Evolutionary conservation across 2,329 filamentous ascomycete genomes (phyloP), one percentile per base, ranked within the genome.

Genomic region (Hypoxylon sp.): DNA sequence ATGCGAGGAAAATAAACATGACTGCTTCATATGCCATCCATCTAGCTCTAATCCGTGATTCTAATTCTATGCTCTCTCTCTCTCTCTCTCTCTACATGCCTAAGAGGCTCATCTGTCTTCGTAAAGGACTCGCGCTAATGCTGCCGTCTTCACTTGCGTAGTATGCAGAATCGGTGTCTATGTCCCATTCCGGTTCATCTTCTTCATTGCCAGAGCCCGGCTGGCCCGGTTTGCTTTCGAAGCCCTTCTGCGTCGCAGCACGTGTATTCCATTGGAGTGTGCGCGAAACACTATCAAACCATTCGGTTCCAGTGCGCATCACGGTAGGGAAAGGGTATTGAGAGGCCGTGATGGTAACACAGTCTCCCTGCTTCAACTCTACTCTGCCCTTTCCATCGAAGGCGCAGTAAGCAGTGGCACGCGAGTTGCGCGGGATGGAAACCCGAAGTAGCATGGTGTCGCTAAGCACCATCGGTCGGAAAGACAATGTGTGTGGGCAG

Each of bases 311-410:
- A 69, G 91, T 93, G 70, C 93, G 92, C 63, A 97, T 93, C 46
- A 99, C 95, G 0, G 96, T 98, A 2, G 96, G 96, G 83, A 99
- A 98, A 0, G 96, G 96, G 76, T 98, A 99, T 78, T 97, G 94
- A 30, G 93, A 97, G 2, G 96, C 96, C 43, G 95, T 93, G 75
- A 99, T 96, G 67, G 95, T 98, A 78, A 99, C 96, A 75, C 95
- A 93, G 81, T 99, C 96, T 59, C 96, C 96, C 75, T 95, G 93
- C 69, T 91, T 91, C 36, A 99, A 89, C 80, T 99, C 95, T 46
- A 99, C 89, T 55, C 96, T 93, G 61, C 94, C 94, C 80, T 98
- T 99, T 79, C 96, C 96, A 78, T 99, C 96, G 78, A 99, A 99
- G 43, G 94, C 93, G 78, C 95, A 98, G 84, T 98, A 98, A 0